Conservation (phyloP, 768 basidiomycete species). For the Ephemerocybe angulata region DNA sequence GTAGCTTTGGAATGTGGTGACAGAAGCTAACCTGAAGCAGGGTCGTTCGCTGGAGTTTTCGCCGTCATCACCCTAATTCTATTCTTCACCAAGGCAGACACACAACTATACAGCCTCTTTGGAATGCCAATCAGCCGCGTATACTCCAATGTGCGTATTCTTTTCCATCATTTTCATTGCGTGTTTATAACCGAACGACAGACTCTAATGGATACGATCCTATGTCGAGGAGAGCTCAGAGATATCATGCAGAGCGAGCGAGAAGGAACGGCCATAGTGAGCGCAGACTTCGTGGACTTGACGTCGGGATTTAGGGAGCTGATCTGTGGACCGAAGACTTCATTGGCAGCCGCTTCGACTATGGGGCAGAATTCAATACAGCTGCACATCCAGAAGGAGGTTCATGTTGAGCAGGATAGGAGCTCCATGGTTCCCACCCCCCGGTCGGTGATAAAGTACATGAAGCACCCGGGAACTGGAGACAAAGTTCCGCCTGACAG, state of each 20-base stretch:
- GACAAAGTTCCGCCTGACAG: neutral
- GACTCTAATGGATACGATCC: constrained; percentile 39
- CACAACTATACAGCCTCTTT: constrained; percentile 23
- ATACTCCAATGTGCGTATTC: constrained; percentile 41
- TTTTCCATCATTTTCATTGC: neutral
- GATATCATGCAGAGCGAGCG: constrained; percentile 4
- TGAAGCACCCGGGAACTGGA: neutral
- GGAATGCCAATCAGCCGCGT: constrained; percentile 27
- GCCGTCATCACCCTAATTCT: constrained; percentile 42
- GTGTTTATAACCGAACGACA: constrained; percentile 9
- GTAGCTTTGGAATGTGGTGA: neutral
- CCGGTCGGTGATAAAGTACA: neutral
- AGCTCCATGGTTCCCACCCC: neutral
- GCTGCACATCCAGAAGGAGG: constrained; percentile 5
- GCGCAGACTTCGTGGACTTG: neutral
- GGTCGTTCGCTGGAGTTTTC: constrained; percentile 38
- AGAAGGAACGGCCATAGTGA: constrained; percentile 3
- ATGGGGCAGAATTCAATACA: neutral
- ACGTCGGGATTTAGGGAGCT: neutral
- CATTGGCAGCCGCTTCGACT: neutral
- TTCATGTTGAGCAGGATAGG: neutral
- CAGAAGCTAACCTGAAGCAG: neutral
- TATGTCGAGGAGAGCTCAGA: constrained; percentile 8
- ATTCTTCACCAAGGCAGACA: constrained; percentile 26
- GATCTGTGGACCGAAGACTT: neutral